A percentile compares a stretch with the other conserved stretches of the same genome.
phyloP scores from a whole-genome alignment of 768 basidiomycete genomes.

The Boletus sp. region DNA sequence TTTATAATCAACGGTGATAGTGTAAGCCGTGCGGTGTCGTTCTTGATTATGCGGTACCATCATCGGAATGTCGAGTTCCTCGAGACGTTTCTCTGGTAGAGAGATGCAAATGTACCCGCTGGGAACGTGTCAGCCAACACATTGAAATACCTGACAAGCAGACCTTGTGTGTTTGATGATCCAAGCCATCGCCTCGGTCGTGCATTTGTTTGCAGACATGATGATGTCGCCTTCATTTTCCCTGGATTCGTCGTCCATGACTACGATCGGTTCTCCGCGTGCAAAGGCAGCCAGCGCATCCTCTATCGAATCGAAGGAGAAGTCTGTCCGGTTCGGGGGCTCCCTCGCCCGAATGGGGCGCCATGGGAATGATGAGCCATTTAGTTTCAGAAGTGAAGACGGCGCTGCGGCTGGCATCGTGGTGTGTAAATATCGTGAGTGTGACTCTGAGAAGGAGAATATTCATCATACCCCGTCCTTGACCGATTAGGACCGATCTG shows the following conservation, averaged over 20 bases:
- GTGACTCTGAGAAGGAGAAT: neutral
- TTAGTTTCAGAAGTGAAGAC: slow-evolving; percentile 6
- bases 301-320: slow-evolving; percentile 78
- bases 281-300: slow-evolving; percentile 75
- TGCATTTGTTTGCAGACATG: slow-evolving; percentile 78
- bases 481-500: no score
- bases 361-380: slow-evolving; percentile 17
- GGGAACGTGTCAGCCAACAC: slow-evolving; percentile 14
- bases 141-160: slow-evolving; percentile 18
- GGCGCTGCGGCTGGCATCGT: slow-evolving; percentile 9
- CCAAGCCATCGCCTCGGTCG: slow-evolving; percentile 99
- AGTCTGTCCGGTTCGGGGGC: slow-evolving; percentile 32
- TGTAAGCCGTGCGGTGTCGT: slow-evolving; percentile 90
- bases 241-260: slow-evolving; percentile 94
- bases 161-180: slow-evolving; percentile 96
- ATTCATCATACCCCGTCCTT: neutral
- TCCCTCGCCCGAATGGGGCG: slow-evolving; percentile 22
- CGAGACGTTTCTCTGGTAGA: slow-evolving; percentile 71
- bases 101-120: slow-evolving; percentile 96
- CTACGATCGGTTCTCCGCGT: slow-evolving; percentile 88
- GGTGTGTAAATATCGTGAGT: neutral
- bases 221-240: slow-evolving; percentile 99
- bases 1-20: slow-evolving; percentile 91
- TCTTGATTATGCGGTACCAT: slow-evolving; percentile 94
- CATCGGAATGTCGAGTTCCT: slow-evolving; percentile 82